Evolutionary conservation across 352 stramenopile species (phyloP), one percentile per base, ranked within the genome.

Genomic region (Pythium chondricola): DNA sequence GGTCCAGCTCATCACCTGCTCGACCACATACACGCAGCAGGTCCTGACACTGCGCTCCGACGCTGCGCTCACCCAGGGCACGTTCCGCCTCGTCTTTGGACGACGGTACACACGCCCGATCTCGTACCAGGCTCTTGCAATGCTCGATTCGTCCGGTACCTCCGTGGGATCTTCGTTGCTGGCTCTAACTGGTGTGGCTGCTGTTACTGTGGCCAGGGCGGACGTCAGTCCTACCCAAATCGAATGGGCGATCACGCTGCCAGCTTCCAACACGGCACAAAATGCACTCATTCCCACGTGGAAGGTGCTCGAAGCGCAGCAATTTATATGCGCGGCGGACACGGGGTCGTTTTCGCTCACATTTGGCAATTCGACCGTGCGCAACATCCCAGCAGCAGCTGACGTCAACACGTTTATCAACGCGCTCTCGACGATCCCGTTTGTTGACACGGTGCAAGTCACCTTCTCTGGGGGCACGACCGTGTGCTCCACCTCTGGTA

Each of bases 261-360:
- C 75, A 7, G 36, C 30, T 2, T 51, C 63, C 0, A 84, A 85
- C 36, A 25, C 61, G 0, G 61, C 57, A 11, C 78, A 90, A 11
- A 83, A 69, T 27, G 70, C 67, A 1, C 39, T 88, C 18, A 52
- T 70, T 0, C 67, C 75, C 1, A 49, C 48, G 1, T 90, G 78
- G 78, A 74, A 71, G 46, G 63, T 70, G 5, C 40, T 83, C 30
- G 79, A 91, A 57, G 71, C 86, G 20, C 79, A 91, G 48, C 73
- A 83, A 32, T 91, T 91, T 44, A 85, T 87, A 30, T 91, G 79
- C 43, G 77, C 77, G 6, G 79, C 79, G 0, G 72, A 86, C 49
- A 58, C 63, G 0, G 79, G 76, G 0, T 48, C 65, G 16, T 85
- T 88, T n/a, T 60, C 70, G 6, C 47, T 88, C 41, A 83, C 64